Percentiles rank a stretch among this genome's conserved stretches.
Conservation (phyloP, 2,329 filamentous ascomycete genomes). For the Colletotrichum tanaceti region DNA sequence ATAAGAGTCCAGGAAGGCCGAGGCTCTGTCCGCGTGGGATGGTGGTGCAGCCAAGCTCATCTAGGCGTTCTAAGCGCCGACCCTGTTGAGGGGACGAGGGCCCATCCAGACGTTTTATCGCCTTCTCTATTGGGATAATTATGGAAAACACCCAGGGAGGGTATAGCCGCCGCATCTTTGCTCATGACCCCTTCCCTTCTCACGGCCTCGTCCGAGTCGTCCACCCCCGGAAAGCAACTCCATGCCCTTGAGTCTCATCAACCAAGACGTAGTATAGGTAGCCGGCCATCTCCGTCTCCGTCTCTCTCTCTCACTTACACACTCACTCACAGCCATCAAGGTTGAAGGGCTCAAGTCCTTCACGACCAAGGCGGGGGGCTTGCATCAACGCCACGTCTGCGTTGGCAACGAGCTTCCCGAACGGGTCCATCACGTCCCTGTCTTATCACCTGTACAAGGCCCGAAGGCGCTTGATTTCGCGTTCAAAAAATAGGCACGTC, state of each 20-base stretch:
- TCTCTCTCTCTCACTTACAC: no score
- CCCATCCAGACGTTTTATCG: conserved; percentile 3
- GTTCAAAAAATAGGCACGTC: no score
- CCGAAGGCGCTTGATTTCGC: no score
- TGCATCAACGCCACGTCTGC: not conserved
- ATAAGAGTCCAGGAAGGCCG: conserved; percentile 12
- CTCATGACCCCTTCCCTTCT: no score
- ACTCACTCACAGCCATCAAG: conserved; percentile 12
- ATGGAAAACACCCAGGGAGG: not conserved
- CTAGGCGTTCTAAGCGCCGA: conserved; percentile 16
- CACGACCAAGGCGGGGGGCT: not conserved
- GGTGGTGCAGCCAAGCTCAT: conserved; percentile 1
- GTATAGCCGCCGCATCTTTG: no score
- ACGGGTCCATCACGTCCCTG: conserved; percentile 7
- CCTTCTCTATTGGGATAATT: conserved; percentile 16
- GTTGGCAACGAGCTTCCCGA: conserved; percentile 21
- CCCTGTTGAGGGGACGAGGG: conserved; percentile 10
- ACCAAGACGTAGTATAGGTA: no score
- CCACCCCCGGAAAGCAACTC: no score
- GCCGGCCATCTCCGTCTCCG: no score
- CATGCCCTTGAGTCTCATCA: no score
- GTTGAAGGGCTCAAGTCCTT: not conserved
- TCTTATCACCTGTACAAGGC: no score
- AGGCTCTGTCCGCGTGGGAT: not conserved
- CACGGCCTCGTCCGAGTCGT: no score